Evolutionary conservation across 495 filamentous ascomycete species (phyloP), one percentile per base, ranked within the genome.

Genomic region (Rhizodiscina lignyota): DNA sequence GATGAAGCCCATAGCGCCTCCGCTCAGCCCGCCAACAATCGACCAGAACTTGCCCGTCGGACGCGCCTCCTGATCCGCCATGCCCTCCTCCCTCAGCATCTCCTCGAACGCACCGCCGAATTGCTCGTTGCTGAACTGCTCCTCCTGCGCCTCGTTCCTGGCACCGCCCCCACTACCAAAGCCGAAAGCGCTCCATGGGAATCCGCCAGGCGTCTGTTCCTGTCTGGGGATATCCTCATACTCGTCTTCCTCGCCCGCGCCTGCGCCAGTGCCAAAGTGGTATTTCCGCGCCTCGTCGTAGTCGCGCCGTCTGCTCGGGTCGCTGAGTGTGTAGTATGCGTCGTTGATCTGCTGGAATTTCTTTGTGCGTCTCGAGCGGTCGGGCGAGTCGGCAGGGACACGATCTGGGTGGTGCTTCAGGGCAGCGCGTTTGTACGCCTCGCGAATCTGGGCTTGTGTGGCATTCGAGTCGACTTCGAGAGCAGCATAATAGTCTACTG

Each of bases 301-400:
- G 37, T 94, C 83, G 23, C 73, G 69, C n/a, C 89, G 77, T 1
- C 91, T 73, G 4, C 58, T 44, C 3, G 75, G 48, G 51, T 97
- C 85, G 0, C 78, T 85, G 27, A 97, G 79, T 17, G 85, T 91
- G 53, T 85, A 97, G 66, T 97, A 97, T 48, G 89, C 89, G 55
- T 96, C 89, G 62, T 94, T 97, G 48, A 97, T 80, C 40, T 82
- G 72, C 55, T 97, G 89, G 63, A 97, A 97, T 53, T 79, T 78
- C 45, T 77, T 74, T 4, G 89, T 97, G 42, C 87, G 77, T 2
- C 64, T 58, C n/a, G 72, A 48, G 36, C 86, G 78, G 44, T 94
- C 84, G 35, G 87, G 80, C 17, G 83, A 83, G 56, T 85, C 77
- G 46, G 70, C 60, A 27, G 86, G 69, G 35, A 96, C 83, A 34